phyloP scores from a whole-genome alignment of 306 rosid species.

The Fragaria iinumae region DNA sequence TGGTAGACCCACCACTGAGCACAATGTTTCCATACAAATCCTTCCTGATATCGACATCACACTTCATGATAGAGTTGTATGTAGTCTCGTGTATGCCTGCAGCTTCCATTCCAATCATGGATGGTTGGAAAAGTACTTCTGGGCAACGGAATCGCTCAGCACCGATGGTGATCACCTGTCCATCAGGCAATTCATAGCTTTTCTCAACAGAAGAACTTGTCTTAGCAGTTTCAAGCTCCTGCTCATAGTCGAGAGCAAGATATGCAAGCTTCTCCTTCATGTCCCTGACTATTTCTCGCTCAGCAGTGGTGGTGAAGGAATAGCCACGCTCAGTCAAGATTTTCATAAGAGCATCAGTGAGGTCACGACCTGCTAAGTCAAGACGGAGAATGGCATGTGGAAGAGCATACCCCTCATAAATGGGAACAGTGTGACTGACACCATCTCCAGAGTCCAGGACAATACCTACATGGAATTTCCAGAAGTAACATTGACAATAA shows the following conservation, averaged over 20 bases:
- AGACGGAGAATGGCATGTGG: constrained; percentile 88
- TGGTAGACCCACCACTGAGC: constrained; percentile 89
- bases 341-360: constrained; percentile 83
- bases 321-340: constrained; percentile 86
- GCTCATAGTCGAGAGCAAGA: constrained; percentile 82
- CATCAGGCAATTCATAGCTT: constrained; percentile 82
- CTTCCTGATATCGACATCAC: constrained; percentile 83
- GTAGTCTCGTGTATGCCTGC: constrained; percentile 82
- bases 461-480: constrained; percentile 50
- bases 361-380: constrained; percentile 87
- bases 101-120: constrained; percentile 93
- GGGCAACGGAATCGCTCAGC: constrained; percentile 88
- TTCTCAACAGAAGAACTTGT: constrained; percentile 78
- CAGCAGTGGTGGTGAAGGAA: constrained; percentile 85
- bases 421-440: constrained; percentile 86
- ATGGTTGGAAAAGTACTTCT: constrained; percentile 90
- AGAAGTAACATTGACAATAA: background rate
- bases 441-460: constrained; percentile 88
- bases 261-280: constrained; percentile 89
- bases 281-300: constrained; percentile 86
- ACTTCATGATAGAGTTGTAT: constrained; percentile 86
- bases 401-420: constrained; percentile 80
- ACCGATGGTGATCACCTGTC: constrained; percentile 84
- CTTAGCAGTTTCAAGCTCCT: constrained; percentile 78
- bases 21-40: constrained; percentile 85